Evolutionary conservation across 2,329 filamentous ascomycete genomes (phyloP).

Genomic region (Arthrocladium fulminans): DNA sequence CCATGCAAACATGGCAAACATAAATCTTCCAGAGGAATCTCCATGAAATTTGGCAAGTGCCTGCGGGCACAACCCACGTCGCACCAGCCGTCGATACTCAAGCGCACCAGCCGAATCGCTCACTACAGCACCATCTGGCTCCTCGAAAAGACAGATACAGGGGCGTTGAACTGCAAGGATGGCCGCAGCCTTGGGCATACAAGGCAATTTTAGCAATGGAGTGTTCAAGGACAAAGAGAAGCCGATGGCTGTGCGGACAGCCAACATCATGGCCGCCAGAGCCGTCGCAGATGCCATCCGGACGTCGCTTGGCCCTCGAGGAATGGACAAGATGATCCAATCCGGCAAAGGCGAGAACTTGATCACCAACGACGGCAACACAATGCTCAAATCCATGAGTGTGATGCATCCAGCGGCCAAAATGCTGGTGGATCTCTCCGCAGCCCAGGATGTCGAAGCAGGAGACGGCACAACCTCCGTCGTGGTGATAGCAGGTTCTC

Average conservation of each 20-base stretch:
- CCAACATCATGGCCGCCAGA: slow-evolving; percentile 96
- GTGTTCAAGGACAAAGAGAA: slow-evolving; percentile 49
- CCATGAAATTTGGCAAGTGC: background rate
- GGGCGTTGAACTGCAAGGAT: slow-evolving; percentile 35
- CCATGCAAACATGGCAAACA: background rate
- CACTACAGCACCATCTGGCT: no score
- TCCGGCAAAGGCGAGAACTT: slow-evolving; percentile 93
- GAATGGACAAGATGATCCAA: slow-evolving; percentile 99
- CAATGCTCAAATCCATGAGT: slow-evolving; percentile 97
- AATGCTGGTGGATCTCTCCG: slow-evolving; percentile 96
- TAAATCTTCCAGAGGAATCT: background rate
- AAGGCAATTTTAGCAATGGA: slow-evolving; percentile 48
- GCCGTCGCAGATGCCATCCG: slow-evolving; percentile 96
- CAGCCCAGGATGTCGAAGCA: slow-evolving; percentile 95
- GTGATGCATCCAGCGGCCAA: slow-evolving; percentile 99
- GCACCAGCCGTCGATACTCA: no score
- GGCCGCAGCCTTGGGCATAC: slow-evolving; percentile 40
- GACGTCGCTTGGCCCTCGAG: slow-evolving; percentile 90
- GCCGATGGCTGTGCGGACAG: slow-evolving; percentile 72
- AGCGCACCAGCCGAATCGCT: no score
- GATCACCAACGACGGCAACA: slow-evolving; percentile 99
- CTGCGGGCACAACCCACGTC: background rate
- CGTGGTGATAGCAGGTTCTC: slow-evolving; percentile 91
- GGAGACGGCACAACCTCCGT: slow-evolving; percentile 98
- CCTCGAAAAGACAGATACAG: no score